phyloP scores from a whole-genome alignment of 129 eudicot species.

The Escallonia rubra region DNA sequence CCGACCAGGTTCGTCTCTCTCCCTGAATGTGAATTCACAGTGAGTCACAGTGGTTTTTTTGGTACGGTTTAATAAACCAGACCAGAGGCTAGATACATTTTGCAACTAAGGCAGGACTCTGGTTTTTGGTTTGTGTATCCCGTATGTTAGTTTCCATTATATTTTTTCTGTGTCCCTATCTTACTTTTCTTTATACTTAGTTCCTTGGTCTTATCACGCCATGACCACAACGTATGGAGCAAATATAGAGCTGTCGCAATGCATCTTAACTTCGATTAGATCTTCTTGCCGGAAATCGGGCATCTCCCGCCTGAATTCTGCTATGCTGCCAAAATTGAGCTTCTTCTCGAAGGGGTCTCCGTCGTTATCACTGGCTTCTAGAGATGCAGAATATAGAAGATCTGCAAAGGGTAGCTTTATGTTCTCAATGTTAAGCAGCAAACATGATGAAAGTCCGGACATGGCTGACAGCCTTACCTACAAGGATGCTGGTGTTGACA shows the following conservation, averaged over 20 bases:
- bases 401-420: conserved; percentile 12
- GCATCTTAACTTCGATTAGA: conserved; percentile 8
- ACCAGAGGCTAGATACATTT: too few relatives aligned
- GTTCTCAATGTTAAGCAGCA: conserved; percentile 24
- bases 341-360: conserved; percentile 19
- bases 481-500: conserved; percentile 94
- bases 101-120: too few relatives aligned
- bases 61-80: too few relatives aligned
- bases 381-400: conserved; percentile 12
- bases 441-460: conserved; percentile 13
- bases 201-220: conserved; percentile 1
- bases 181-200: not conserved
- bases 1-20: too few relatives aligned
- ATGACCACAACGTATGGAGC: conserved; percentile 41
- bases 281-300: conserved; percentile 12
- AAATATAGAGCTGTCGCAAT: conserved; percentile 32
- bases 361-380: conserved; percentile 22
- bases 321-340: conserved; percentile 16
- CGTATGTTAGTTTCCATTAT: too few relatives aligned
- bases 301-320: conserved; percentile 1
- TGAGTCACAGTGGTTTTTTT: too few relatives aligned
- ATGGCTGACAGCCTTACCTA: conserved; percentile 53
- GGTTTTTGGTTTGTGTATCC: too few relatives aligned
- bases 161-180: not conserved
- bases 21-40: too few relatives aligned